These are phyloP conservation scores for Raphanus raphanistrum DNA, from an alignment of 345 rosid genomes.

Conservation along the genomic window DNA sequence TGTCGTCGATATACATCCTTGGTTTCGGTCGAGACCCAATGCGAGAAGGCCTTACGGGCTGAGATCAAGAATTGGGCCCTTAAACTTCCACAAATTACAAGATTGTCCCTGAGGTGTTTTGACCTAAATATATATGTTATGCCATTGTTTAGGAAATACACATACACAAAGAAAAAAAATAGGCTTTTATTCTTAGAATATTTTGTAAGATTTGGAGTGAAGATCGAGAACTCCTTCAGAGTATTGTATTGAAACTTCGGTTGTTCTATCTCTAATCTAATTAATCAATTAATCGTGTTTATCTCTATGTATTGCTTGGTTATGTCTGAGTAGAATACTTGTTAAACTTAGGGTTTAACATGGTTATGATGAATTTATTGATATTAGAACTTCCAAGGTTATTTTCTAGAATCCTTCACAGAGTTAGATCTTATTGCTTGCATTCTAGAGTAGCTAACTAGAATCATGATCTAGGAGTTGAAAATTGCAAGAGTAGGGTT, in stretches of 20 bases:
- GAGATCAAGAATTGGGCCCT: background rate
- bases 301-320: background rate
- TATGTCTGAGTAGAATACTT: background rate
- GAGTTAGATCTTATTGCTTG: no score
- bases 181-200: background rate
- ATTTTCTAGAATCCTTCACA: no score
- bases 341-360: background rate
- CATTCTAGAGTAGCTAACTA: background rate
- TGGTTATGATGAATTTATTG: background rate
- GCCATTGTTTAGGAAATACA: background rate
- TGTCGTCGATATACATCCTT: background rate
- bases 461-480: background rate
- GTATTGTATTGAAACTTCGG: background rate
- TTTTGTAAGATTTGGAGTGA: background rate
- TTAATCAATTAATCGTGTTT: background rate
- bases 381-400: no score
- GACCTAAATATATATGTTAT: background rate
- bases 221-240: background rate
- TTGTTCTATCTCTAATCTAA: no score
- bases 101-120: background rate
- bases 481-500: no score
- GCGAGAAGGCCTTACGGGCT: background rate
- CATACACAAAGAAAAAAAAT: no score
- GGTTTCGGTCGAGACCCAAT: no score
- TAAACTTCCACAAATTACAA: background rate